These are phyloP conservation scores for Noccaea caerulescens DNA, from an alignment of 345 rosid genomes.

Conservation along the genomic window DNA sequence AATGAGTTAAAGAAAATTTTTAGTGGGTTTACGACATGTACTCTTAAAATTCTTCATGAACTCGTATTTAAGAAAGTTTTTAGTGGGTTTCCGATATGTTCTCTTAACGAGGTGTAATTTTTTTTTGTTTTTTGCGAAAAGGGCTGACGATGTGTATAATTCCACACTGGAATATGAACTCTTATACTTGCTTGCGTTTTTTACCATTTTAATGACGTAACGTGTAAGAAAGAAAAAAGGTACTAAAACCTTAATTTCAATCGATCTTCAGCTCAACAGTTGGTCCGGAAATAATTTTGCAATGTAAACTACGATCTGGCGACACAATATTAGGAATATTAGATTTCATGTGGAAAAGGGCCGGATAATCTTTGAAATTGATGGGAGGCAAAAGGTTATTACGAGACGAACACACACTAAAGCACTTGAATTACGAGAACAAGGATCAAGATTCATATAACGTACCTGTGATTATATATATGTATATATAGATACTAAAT, in stretches of 20 bases:
- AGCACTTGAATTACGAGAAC: background rate
- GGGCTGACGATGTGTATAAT: too few species aligned
- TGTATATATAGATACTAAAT: background rate
- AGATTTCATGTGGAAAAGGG: slow-evolving; percentile 11
- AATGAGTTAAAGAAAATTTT: background rate
- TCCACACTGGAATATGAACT: background rate
- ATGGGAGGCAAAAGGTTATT: background rate
- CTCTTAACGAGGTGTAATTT: background rate
- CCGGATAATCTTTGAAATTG: slow-evolving; percentile 5
- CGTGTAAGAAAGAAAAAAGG: background rate
- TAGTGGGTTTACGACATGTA: background rate
- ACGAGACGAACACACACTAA: slow-evolving; percentile 9
- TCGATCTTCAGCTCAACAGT: slow-evolving; percentile 12
- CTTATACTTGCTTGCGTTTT: background rate
- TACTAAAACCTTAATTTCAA: background rate
- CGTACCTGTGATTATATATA: background rate
- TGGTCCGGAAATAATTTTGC: background rate
- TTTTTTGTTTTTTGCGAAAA: too few species aligned
- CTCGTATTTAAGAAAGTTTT: background rate
- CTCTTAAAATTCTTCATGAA: background rate
- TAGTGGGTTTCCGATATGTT: background rate
- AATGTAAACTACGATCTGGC: slow-evolving; percentile 1
- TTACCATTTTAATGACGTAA: too few species aligned
- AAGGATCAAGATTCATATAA: slow-evolving; percentile 8
- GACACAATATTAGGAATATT: slow-evolving; percentile 30